Base-by-base conservation (phyloP, 2,329 filamentous ascomycete genomes). In the Colletotrichum chlorophyti region DNA sequence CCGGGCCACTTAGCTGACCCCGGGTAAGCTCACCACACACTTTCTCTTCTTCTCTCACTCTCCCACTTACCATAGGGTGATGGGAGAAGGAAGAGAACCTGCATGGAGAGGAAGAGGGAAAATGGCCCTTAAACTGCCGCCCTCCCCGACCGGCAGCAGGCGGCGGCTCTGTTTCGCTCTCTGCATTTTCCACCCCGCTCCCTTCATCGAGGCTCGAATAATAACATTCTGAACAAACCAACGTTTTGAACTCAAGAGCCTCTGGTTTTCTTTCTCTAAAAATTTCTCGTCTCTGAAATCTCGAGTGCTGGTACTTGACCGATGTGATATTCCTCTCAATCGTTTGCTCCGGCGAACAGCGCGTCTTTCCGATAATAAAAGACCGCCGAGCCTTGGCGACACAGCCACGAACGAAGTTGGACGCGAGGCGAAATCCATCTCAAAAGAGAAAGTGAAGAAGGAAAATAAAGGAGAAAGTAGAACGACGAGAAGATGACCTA, bases 401-500 rank as follows among this genome's bases (percentile, higher is more conserved):
- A 37, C 35, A 23, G 5, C 11, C 12, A 14, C 9, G 12, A 10
- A 24, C 45, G 24, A 7, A 26, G 12, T 9, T 17, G 4, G 19
- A 24, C 23, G 6, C 8, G 24, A n/a, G n/a, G 8, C 19, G 14
- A 7, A 35, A 34, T 40, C 14, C 37, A 27, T 43, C n/a, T n/a
- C 12, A 37, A 51, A 17, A 23, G 37, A 10, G 19, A 45, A 4
- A 27, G 19, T 10, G 17, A 37, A 51, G 12, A 15, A 32, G 27
- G 12, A 21, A n/a, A 11, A 6, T n/a, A 24, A n/a, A 10, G 29
- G 21, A 5, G 15, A 9, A 23, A 4, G 6, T 5, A 41, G 23
- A 12, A 34, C 23, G 6, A 12, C 7, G 29, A 43, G 2, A 67
- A 48, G 41, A 78, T 79, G 76, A 68, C 65, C 42, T 86, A 86